Percentiles rank a stretch among this genome's conserved stretches.
Conservation (phyloP, 2,329 filamentous ascomycete species). For the Stagonosporopsis tanaceti region DNA sequence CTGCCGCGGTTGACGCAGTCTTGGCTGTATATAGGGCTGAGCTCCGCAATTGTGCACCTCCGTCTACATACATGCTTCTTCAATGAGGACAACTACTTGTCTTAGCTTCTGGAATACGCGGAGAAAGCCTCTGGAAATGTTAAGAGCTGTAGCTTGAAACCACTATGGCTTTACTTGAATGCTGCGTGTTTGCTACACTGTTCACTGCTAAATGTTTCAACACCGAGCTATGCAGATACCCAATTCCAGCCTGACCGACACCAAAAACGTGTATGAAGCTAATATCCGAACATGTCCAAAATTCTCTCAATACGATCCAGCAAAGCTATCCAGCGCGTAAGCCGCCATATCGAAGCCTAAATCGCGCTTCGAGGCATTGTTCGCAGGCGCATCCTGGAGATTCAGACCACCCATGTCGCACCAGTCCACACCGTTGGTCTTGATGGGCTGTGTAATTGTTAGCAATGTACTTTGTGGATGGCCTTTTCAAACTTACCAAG, state of each 20-base stretch:
- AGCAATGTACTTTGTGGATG: background rate
- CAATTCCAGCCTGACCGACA: background rate
- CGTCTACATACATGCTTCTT: background rate
- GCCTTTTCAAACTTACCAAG: slow-evolving; percentile 67
- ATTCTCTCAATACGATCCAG: background rate
- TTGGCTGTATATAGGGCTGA: slow-evolving; percentile 14
- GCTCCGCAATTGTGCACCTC: background rate
- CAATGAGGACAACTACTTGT: background rate
- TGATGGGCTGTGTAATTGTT: slow-evolving; percentile 28
- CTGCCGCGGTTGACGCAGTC: slow-evolving; percentile 12
- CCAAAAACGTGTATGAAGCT: background rate
- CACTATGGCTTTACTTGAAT: background rate
- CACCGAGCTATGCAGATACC: background rate
- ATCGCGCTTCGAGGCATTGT: slow-evolving; percentile 7
- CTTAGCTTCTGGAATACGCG: background rate
- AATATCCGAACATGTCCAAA: background rate
- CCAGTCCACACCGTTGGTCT: slow-evolving; percentile 42
- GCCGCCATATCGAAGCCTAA: slow-evolving; percentile 6
- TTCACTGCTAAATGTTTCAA: background rate
- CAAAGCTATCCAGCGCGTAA: slow-evolving; percentile 13
- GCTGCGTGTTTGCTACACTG: background rate
- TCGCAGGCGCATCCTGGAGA: slow-evolving; percentile 22
- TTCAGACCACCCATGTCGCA: slow-evolving; percentile 47
- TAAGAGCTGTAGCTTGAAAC: background rate
- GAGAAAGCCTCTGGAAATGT: background rate